Conservation (phyloP, 805 yeast genomes). For the Vanderwaltozyma polyspora region DNA sequence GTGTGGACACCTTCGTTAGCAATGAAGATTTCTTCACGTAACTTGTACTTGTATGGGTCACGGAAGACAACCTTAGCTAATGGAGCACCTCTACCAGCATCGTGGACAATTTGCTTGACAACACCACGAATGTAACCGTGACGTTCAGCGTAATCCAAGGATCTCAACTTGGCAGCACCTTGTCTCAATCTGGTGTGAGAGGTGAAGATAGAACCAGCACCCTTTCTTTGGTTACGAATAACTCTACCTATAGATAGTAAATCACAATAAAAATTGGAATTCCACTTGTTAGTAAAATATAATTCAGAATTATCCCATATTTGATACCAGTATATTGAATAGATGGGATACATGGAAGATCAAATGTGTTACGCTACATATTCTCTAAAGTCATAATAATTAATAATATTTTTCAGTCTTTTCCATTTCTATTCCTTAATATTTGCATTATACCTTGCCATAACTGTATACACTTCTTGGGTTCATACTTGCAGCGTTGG, state of each 20-base stretch:
- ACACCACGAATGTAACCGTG: constrained; percentile 99
- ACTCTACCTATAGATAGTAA: constrained; percentile 99
- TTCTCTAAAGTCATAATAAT: too few relatives aligned
- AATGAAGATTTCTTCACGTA: constrained; percentile 96
- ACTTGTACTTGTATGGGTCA: constrained; percentile 97
- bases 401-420: too few relatives aligned
- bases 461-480: too few relatives aligned
- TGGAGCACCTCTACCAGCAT: constrained; percentile 99
- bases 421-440: too few relatives aligned
- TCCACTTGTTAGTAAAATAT: too few relatives aligned
- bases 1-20: constrained; percentile 99
- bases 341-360: too few relatives aligned
- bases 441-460: too few relatives aligned
- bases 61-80: constrained; percentile 98
- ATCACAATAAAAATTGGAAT: too few relatives aligned
- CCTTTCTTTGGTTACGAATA: constrained; percentile 99
- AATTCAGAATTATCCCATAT: too few relatives aligned
- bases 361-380: too few relatives aligned
- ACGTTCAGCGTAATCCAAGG: constrained; percentile 98
- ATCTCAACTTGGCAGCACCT: constrained; percentile 99
- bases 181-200: constrained; percentile 99
- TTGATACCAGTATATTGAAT: too few relatives aligned
- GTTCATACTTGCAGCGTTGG: too few relatives aligned
- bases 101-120: constrained; percentile 97
- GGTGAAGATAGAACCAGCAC: constrained; percentile 99